Conservation (phyloP, 176 grass and related monocot genomes). For the Carex parvula region DNA sequence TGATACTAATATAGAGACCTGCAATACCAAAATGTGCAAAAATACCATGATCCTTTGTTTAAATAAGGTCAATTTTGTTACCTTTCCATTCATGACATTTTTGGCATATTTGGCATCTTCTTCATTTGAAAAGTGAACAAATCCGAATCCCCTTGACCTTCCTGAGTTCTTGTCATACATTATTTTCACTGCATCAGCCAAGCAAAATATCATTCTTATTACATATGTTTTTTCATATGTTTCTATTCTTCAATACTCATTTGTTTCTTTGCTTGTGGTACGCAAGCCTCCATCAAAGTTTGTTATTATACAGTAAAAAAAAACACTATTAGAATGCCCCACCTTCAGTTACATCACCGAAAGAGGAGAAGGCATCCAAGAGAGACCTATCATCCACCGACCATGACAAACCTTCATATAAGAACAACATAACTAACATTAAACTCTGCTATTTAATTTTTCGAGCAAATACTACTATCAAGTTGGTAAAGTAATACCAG, state of each 20-base stretch:
- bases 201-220: not conserved
- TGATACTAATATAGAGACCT: not conserved
- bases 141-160: conserved; percentile 90
- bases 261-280: not conserved
- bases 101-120: conserved; percentile 70
- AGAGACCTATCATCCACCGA: conserved; percentile 78
- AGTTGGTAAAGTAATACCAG: conserved; percentile 36
- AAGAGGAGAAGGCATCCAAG: conserved; percentile 71
- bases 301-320: not conserved
- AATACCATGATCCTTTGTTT: not conserved
- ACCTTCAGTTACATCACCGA: conserved; percentile 86
- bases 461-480: not conserved
- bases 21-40: not conserved
- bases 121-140: conserved; percentile 70
- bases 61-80: conserved; percentile 9
- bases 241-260: not conserved
- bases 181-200: conserved; percentile 61
- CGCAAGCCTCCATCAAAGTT: not conserved
- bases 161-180: conserved; percentile 90
- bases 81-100: conserved; percentile 88
- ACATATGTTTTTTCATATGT: not conserved
- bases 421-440: not conserved
- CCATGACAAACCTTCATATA: conserved; percentile 58
- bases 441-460: not conserved
- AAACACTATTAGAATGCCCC: not conserved